phyloP scores from a whole-genome alignment of 1,139 yeast genomes.

The Taphrina sp. region DNA sequence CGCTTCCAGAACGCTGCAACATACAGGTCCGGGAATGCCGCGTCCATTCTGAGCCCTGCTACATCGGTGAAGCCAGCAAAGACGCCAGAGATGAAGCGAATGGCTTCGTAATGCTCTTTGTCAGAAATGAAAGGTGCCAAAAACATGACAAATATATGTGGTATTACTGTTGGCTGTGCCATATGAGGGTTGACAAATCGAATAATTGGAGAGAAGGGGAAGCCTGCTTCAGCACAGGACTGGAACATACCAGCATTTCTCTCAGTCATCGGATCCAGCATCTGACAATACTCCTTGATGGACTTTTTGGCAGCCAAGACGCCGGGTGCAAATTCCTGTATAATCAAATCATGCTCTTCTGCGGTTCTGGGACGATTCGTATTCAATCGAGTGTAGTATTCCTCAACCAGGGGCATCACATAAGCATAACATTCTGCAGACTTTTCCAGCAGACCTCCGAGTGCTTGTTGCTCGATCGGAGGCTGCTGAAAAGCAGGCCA shows the following conservation, averaged over 20 bases:
- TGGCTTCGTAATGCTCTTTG: conserved; percentile 10
- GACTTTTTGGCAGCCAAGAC: conserved; percentile 14
- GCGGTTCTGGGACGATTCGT: not conserved
- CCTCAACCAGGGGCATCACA: conserved; percentile 25
- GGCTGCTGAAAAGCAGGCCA: conserved; percentile 23
- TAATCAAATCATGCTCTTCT: not conserved
- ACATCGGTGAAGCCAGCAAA: conserved; percentile 23
- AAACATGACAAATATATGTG: conserved; percentile 23
- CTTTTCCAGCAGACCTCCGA: conserved; percentile 19
- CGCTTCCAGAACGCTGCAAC: conserved; percentile 25
- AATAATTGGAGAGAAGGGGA: conserved; percentile 16
- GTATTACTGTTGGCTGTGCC: conserved; percentile 18
- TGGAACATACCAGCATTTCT: not conserved
- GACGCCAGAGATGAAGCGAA: conserved; percentile 18
- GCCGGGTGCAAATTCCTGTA: conserved; percentile 1
- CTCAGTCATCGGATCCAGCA: conserved; percentile 10
- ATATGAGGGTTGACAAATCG: conserved; percentile 23
- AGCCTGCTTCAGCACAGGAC: conserved; percentile 20
- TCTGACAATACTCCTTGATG: conserved; percentile 1
- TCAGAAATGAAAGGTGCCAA: conserved; percentile 25
- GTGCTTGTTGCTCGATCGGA: conserved; percentile 13
- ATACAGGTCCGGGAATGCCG: conserved; percentile 24
- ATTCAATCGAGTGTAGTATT: conserved; percentile 17
- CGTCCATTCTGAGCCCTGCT: conserved; percentile 17
- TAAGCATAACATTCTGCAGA: conserved; percentile 26